phyloP scores from a whole-genome alignment of 192 early-diverging fungal species.

The Globomyces pollinis-pini region DNA sequence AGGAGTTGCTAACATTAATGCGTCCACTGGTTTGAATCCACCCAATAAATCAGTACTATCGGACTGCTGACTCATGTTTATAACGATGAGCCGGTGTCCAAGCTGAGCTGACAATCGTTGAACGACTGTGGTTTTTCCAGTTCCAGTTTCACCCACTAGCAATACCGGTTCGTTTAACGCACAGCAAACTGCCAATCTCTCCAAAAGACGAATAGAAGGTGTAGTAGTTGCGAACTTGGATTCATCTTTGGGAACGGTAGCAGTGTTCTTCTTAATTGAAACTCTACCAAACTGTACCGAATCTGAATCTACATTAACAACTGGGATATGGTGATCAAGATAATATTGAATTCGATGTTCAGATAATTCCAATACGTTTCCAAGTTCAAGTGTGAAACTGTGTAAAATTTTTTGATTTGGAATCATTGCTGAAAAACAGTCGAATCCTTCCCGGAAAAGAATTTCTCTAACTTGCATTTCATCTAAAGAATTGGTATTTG shows the following conservation, averaged over 20 bases:
- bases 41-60: slow-evolving; percentile 91
- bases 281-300: background rate
- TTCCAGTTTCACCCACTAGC: slow-evolving; percentile 94
- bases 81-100: slow-evolving; percentile 67
- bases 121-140: slow-evolving; percentile 94
- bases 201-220: slow-evolving; percentile 70
- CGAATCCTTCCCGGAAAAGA: slow-evolving; percentile 77
- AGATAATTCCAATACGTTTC: slow-evolving; percentile 60
- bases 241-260: background rate
- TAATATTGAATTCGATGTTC: slow-evolving; percentile 61
- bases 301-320: slow-evolving; percentile 30
- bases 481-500: no score
- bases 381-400: slow-evolving; percentile 52
- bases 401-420: slow-evolving; percentile 58
- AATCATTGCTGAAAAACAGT: slow-evolving; percentile 81
- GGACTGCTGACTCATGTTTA: slow-evolving; percentile 95
- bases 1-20: slow-evolving; percentile 64
- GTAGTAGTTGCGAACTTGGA: slow-evolving; percentile 84
- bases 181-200: slow-evolving; percentile 76
- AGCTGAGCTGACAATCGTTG: slow-evolving; percentile 81
- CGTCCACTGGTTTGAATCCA: slow-evolving; percentile 95
- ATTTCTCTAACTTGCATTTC: slow-evolving; percentile 45
- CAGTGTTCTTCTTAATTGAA: background rate
- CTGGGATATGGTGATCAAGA: slow-evolving; percentile 61
- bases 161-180: slow-evolving; percentile 76